Conservation (phyloP, 208 protist genomes). For the Trichomonas tenax region DNA sequence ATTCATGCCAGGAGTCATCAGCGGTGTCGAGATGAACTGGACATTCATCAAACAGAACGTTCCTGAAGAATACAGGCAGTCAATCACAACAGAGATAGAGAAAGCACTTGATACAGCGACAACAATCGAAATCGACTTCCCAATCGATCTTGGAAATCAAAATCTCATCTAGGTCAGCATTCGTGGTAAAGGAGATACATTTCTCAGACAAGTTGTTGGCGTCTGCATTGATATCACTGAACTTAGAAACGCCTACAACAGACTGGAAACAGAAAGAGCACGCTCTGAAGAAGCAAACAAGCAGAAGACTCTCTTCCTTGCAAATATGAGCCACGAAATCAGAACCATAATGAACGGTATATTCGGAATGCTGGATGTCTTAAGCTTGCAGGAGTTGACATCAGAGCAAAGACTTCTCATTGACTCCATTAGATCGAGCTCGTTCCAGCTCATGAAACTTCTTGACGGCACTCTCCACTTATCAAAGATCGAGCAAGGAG, state of each 20-base stretch:
- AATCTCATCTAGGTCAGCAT: not conserved
- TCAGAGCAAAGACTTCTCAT: not conserved
- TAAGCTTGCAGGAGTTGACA: not conserved
- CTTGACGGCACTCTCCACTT: conserved; percentile 15
- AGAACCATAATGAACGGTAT: conserved; percentile 26
- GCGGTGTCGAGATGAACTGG: not conserved
- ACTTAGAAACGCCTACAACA: not conserved
- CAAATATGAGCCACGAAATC: conserved; percentile 26
- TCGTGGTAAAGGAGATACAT: not conserved
- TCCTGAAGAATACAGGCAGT: not conserved
- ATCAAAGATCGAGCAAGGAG: conserved; percentile 7
- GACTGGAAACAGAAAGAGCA: not conserved
- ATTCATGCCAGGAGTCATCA: not conserved
- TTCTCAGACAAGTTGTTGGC: not conserved
- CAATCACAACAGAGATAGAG: not conserved
- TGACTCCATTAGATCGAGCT: not conserved
- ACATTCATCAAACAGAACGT: not conserved
- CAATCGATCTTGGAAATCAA: not conserved
- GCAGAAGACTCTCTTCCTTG: not conserved
- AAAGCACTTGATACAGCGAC: not conserved
- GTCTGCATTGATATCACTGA: not conserved
- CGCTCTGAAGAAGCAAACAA: not conserved
- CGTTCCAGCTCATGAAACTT: not conserved
- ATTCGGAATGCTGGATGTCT: not conserved
- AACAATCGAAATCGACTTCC: not conserved